phyloP scores from a whole-genome alignment of 176 grass and related monocot genomes.

The Oryza meyeriana region DNA sequence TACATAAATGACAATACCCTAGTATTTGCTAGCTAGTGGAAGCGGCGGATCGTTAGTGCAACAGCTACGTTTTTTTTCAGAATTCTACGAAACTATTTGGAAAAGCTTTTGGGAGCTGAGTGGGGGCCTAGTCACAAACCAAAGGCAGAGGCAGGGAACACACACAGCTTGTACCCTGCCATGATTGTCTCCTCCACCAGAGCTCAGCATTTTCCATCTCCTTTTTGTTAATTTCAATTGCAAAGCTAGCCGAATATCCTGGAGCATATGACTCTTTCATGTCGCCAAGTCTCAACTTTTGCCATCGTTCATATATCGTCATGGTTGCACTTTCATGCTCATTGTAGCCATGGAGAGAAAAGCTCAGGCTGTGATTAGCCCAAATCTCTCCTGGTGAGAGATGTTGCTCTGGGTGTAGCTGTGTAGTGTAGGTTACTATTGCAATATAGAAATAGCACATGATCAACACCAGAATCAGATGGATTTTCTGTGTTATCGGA shows the following conservation, averaged over 20 bases:
- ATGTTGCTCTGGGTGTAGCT: neutral
- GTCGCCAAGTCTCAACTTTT: neutral
- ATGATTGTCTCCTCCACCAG: conserved; percentile 19
- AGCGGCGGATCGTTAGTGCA: conserved; percentile 11
- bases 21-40: conserved; percentile 1
- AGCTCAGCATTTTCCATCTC: neutral
- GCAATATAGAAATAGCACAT: neutral
- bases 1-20: neutral
- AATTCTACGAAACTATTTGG: neutral
- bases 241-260: conserved; percentile 30
- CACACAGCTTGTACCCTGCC: neutral
- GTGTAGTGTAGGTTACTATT: neutral
- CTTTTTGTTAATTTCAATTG: neutral
- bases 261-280: conserved; percentile 25
- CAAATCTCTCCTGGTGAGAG: neutral
- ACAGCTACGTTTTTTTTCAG: neutral
- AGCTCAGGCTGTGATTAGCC: neutral
- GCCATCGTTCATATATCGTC: no score
- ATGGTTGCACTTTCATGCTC: neutral
- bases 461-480: neutral
- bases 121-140: conserved; percentile 36
- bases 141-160: neutral
- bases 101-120: neutral
- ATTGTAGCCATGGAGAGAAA: neutral
- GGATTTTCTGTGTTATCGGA: no score